Conservation (phyloP, 2,329 filamentous ascomycete species). For the Trichoderma simmonsii region DNA sequence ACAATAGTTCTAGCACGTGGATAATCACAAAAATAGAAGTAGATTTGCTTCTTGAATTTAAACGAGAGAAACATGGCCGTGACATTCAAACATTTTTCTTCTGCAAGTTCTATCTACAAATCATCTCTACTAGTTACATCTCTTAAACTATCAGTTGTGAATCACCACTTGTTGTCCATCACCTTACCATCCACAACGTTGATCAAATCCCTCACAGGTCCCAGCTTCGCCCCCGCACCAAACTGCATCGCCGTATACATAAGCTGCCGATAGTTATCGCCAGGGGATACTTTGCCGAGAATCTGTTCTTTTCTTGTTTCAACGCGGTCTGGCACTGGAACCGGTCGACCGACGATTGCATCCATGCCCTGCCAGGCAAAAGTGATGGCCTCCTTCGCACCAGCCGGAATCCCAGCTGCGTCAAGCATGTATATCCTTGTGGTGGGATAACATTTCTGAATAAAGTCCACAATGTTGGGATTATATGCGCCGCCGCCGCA, state of each 20-base stretch:
- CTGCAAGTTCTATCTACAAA: background rate
- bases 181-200: slow-evolving; percentile 47
- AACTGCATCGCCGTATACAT: slow-evolving; percentile 52
- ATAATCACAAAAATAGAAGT: background rate
- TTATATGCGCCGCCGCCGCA: slow-evolving; percentile 58
- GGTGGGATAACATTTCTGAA: slow-evolving; percentile 46
- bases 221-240: slow-evolving; percentile 42
- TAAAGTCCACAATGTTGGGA: slow-evolving; percentile 53
- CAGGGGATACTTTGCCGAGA: slow-evolving; percentile 54
- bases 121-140: too few species aligned
- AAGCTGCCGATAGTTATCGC: slow-evolving; percentile 51
- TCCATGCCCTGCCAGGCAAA: slow-evolving; percentile 60
- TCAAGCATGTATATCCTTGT: slow-evolving; percentile 52
- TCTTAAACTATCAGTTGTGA: background rate
- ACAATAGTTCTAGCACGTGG: background rate
- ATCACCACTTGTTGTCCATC: slow-evolving; percentile 42
- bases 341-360: slow-evolving; percentile 51
- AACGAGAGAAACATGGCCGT: background rate
- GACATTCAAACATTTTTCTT: background rate
- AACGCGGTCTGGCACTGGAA: slow-evolving; percentile 50
- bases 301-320: slow-evolving; percentile 51
- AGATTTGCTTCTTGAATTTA: background rate
- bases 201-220: slow-evolving; percentile 48
- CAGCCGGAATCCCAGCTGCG: slow-evolving; percentile 45
- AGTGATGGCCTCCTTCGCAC: slow-evolving; percentile 51